A percentile compares a stretch with the other conserved stretches of the same genome.
Conservation (phyloP, 441 rosid species). For the Euphorbia corollata region DNA sequence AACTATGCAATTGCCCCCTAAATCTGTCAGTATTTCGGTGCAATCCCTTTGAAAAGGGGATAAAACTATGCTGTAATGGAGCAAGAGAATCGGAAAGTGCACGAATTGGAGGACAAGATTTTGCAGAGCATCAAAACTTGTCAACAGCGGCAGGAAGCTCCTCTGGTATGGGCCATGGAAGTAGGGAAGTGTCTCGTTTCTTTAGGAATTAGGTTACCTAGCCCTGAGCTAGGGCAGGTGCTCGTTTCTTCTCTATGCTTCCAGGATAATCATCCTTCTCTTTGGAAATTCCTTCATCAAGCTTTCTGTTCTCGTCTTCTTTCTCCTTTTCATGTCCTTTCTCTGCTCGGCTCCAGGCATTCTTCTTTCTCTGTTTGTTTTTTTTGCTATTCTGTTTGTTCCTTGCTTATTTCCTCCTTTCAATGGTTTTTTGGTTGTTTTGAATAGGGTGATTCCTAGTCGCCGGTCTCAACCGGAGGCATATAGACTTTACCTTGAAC, state of each 20-base stretch:
- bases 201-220: conserved; percentile 21
- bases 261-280: conserved; percentile 34
- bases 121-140: conserved; percentile 13
- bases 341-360: conserved; percentile 46
- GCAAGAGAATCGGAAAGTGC: conserved; percentile 3
- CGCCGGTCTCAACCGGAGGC: conserved; percentile 53
- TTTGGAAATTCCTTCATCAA: conserved; percentile 54
- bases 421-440: neutral
- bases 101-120: conserved; percentile 6
- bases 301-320: conserved; percentile 42
- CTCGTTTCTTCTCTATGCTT: conserved; percentile 41
- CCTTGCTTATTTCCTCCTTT: too few relatives aligned
- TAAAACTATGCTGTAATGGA: conserved; percentile 1
- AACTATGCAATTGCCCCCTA: too few relatives aligned
- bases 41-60: too few relatives aligned
- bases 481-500: conserved; percentile 49
- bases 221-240: conserved; percentile 37
- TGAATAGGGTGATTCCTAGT: conserved; percentile 39
- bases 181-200: conserved; percentile 29
- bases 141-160: conserved; percentile 26
- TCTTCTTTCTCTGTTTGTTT: neutral
- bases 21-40: too few relatives aligned
- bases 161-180: conserved; percentile 33
- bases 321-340: conserved; percentile 43
- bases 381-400: neutral